Base-by-base conservation (phyloP, 2,329 filamentous ascomycete genomes). In the Epichloe glyceriae region DNA sequence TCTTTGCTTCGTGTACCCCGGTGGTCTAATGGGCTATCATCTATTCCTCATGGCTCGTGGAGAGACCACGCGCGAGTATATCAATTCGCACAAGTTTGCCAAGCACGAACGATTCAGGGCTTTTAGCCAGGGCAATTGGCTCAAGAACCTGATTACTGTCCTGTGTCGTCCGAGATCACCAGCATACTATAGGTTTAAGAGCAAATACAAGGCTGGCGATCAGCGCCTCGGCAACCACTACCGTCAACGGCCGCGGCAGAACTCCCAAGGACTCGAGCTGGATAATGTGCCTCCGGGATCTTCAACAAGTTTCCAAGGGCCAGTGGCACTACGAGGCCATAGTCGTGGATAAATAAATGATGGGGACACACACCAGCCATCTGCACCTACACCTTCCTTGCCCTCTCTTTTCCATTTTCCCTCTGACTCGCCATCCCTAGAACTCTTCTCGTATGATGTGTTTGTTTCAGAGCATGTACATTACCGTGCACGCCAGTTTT, bases 1-100 rank as follows among this genome's bases (percentile, higher is more conserved):
- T 44, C 56, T 98, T 40, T 80, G 76, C 1, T 78, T 85, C 40
- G 74, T 83, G 5, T 98, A 98, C 65, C 91, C 91, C 0, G 79
- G 83, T 40, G 87, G 88, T 42, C 72, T 98, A 5, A 87, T 83
- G 73, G 78, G 79, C 20, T 98, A 98, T 65, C 93, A 98, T 68
- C 64, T 97, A 45, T 96, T 95, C 70, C 75, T 98, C 42, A 88
- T 94, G 70, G 85, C 82, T 6, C 78, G 91, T 34, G 93, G 91
- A 46, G 91, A 98, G 72, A 98, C 91, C 0, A 98, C 93, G 1
- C 78, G 93, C 58, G 93, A 98, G 68, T 96, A 95, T 65, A 80
- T 98, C 56, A 95, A 95, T 68, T 90, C 86, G 4, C 88, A 95
- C 68, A 97, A 97, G 67, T 97, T 98, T 64, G 73, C 85, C 55